A percentile compares a stretch with the other conserved stretches of the same genome.
phyloP scores from a whole-genome alignment of 768 basidiomycete species.

The Termitomyces sp. region DNA sequence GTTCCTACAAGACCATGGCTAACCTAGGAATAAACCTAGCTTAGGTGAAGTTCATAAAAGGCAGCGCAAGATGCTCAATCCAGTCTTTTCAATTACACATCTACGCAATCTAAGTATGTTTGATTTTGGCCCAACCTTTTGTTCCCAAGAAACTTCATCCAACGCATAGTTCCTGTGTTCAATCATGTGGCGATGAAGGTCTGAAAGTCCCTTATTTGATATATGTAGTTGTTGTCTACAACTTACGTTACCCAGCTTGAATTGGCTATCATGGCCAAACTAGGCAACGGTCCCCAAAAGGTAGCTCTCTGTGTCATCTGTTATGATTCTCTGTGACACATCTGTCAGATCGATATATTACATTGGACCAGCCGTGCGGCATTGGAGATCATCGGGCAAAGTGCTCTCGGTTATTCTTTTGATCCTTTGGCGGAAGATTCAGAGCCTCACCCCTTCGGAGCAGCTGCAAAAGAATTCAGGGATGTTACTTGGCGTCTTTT shows the following conservation, averaged over 20 bases:
- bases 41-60: slow-evolving; percentile 15
- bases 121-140: neutral
- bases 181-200: slow-evolving; percentile 16
- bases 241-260: slow-evolving; percentile 5
- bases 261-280: slow-evolving; percentile 3
- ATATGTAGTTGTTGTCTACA: neutral
- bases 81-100: slow-evolving; percentile 29
- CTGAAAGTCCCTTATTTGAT: neutral
- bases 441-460: slow-evolving; percentile 20
- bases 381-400: slow-evolving; percentile 25
- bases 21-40: neutral
- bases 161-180: slow-evolving; percentile 13
- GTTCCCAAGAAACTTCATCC: neutral
- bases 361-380: slow-evolving; percentile 24
- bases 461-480: slow-evolving; percentile 20
- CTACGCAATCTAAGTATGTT: slow-evolving; percentile 22
- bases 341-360: slow-evolving; percentile 19
- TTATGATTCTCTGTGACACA: neutral
- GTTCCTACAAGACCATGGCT: neutral
- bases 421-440: slow-evolving; percentile 21
- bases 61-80: slow-evolving; percentile 33
- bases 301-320: neutral
- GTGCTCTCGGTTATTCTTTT: slow-evolving; percentile 25
- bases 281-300: slow-evolving; percentile 10
- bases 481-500: neutral